phyloP scores from a whole-genome alignment of 1,139 yeast genomes.

The Nakaseomyces bracarensis region DNA sequence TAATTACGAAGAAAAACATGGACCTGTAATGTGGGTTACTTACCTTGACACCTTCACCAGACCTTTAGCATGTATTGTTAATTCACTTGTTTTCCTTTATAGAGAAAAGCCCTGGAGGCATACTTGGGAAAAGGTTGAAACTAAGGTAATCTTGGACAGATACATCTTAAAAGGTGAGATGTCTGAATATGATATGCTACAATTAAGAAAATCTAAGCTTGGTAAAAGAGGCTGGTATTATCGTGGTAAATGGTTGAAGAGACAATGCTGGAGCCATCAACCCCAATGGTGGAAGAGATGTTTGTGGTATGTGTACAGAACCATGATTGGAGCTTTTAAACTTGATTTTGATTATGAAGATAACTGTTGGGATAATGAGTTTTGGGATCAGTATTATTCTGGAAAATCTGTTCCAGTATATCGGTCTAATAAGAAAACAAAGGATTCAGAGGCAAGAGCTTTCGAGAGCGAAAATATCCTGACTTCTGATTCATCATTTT shows the following conservation, averaged over 20 bases:
- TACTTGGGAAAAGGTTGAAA: conserved; percentile 26
- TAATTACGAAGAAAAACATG: conserved; percentile 40
- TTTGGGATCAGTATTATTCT: conserved; percentile 23
- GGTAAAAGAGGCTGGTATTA: conserved; percentile 31
- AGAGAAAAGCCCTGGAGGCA: conserved; percentile 72
- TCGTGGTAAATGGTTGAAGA: conserved; percentile 23
- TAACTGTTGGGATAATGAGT: conserved; percentile 23
- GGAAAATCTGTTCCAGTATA: conserved; percentile 6
- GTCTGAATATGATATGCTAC: conserved; percentile 22
- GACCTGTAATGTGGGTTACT: conserved; percentile 57
- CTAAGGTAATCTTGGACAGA: conserved; percentile 18
- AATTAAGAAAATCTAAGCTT: conserved; percentile 19
- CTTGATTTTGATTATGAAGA: conserved; percentile 19
- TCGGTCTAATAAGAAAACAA: not conserved
- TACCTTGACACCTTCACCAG: conserved; percentile 66
- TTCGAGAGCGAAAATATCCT: conserved; percentile 2
- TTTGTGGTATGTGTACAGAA: conserved; percentile 24
- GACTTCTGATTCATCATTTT: conserved; percentile 3
- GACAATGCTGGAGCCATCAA: conserved; percentile 27
- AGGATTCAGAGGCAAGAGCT: conserved; percentile 4
- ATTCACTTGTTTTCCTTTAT: conserved; percentile 63
- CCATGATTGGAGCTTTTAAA: conserved; percentile 15
- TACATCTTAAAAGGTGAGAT: conserved; percentile 25
- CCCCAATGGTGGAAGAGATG: conserved; percentile 22
- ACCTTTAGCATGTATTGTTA: conserved; percentile 73